A percentile compares a stretch with the other conserved stretches of the same genome.
These are phyloP conservation scores for Curvularia sp. DNA, from an alignment of 2,329 filamentous ascomycete genomes.

Conservation along the genomic window DNA sequence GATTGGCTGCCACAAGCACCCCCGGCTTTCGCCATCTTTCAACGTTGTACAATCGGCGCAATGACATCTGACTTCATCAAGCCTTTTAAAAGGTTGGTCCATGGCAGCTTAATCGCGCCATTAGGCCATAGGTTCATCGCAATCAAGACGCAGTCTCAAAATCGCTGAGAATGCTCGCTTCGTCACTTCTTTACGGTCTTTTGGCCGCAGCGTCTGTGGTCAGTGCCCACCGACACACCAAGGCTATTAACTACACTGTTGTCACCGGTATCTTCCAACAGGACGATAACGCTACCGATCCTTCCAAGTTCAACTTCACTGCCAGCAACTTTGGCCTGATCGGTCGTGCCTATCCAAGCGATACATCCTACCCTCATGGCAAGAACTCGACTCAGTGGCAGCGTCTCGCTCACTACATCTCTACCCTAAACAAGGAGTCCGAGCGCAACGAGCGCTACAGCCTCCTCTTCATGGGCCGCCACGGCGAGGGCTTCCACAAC, in stretches of 20 bases:
- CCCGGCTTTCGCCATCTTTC: constrained; percentile 3
- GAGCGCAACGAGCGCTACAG: constrained; percentile 65
- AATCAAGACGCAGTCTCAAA: background rate
- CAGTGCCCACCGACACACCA: constrained; percentile 26
- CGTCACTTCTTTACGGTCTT: constrained; percentile 27
- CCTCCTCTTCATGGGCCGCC: constrained; percentile 71
- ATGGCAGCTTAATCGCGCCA: background rate
- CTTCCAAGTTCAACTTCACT: constrained; percentile 59
- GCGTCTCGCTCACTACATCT: constrained; percentile 67
- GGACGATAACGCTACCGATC: constrained; percentile 64
- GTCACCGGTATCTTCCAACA: constrained; percentile 70
- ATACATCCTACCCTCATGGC: constrained; percentile 49
- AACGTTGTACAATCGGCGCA: constrained; percentile 6
- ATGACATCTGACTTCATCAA: constrained; percentile 8
- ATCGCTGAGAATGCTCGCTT: constrained; percentile 24
- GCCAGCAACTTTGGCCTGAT: constrained; percentile 69
- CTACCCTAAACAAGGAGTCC: constrained; percentile 60
- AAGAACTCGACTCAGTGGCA: constrained; percentile 67
- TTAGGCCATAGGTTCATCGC: background rate
- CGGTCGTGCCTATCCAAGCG: constrained; percentile 66
- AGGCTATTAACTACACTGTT: constrained; percentile 66
- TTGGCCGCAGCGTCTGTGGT: constrained; percentile 27
- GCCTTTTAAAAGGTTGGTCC: constrained; percentile 16
- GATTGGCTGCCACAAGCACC: constrained; percentile 31
- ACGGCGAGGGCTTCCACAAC: constrained; percentile 73